Evolutionary conservation across 805 yeast genomes (phyloP).

Genomic region (Saccharomycopsis sp.): DNA sequence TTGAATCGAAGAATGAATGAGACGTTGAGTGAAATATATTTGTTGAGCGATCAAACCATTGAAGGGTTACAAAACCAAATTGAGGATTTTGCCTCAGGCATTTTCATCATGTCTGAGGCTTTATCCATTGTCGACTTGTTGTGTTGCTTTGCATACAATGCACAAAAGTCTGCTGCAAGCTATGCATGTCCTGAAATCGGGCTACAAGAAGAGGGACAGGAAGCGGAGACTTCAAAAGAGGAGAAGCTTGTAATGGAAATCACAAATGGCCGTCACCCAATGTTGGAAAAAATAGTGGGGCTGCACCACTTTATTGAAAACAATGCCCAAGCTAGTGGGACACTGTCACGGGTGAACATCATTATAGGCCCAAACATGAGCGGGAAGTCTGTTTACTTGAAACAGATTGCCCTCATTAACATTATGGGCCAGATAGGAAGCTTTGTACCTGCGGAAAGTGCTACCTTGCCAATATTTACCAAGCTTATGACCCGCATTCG

Average conservation of each 20-base stretch:
- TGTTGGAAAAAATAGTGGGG: constrained; percentile 28
- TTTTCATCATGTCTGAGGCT: constrained; percentile 38
- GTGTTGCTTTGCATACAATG: constrained; percentile 28
- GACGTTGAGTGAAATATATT: constrained; percentile 30
- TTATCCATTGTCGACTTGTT: constrained; percentile 34
- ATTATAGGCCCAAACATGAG: constrained; percentile 58
- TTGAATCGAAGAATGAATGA: constrained; percentile 30
- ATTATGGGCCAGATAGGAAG: constrained; percentile 54
- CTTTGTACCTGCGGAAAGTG: constrained; percentile 39
- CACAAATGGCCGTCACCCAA: constrained; percentile 34
- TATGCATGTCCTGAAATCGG: constrained; percentile 33
- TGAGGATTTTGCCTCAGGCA: constrained; percentile 24
- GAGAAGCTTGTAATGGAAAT: constrained; percentile 18
- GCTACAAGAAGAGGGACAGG: too few species aligned
- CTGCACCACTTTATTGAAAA: constrained; percentile 29
- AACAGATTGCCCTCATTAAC: constrained; percentile 39
- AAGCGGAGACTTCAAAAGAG: too few species aligned
- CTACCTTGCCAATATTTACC: constrained; percentile 33
- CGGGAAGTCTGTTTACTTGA: constrained; percentile 51
- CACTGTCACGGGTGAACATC: constrained; percentile 36
- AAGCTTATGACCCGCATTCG: constrained; percentile 31
- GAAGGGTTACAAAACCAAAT: constrained; percentile 26
- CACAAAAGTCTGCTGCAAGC: constrained; percentile 20
- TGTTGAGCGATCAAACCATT: constrained; percentile 34
- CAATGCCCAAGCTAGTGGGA: constrained; percentile 29